phyloP scores from a whole-genome alignment of 116 monocot species.

The Dioscorea cayenensis region DNA sequence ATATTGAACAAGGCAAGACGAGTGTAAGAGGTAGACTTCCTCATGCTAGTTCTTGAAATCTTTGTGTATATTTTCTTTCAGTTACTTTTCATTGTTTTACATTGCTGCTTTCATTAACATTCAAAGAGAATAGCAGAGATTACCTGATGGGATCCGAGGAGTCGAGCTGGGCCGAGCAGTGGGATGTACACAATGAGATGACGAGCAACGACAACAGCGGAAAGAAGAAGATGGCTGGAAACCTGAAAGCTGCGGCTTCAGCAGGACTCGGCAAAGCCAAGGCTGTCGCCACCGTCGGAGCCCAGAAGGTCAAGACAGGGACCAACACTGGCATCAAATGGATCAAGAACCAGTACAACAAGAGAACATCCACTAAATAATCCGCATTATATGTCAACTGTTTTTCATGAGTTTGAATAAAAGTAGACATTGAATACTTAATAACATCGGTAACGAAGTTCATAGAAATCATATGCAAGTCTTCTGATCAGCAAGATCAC shows the following conservation, averaged over 20 bases:
- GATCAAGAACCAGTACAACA: constrained; percentile 73
- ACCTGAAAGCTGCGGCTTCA: constrained; percentile 30
- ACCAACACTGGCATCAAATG: constrained; percentile 54
- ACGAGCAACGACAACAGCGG: not conserved
- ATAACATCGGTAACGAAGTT: too few relatives aligned
- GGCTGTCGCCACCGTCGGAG: constrained; percentile 34
- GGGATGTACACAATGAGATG: constrained; percentile 10
- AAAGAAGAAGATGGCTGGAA: constrained; percentile 29
- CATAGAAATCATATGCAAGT: too few relatives aligned
- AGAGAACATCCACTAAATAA: constrained; percentile 56
- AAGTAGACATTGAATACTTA: too few relatives aligned
- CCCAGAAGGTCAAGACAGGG: constrained; percentile 62
- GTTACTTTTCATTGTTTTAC: not conserved
- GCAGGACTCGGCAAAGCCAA: constrained; percentile 51
- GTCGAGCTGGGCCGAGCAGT: constrained; percentile 46
- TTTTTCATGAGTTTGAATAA: too few relatives aligned
- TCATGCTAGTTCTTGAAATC: too few relatives aligned
- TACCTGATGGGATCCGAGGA: constrained; percentile 25
- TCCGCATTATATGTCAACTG: not conserved
- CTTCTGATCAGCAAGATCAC: too few relatives aligned
- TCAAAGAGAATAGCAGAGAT: not conserved
- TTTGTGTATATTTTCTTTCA: not conserved
- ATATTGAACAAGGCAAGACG: too few relatives aligned
- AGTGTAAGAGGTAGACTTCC: too few relatives aligned
- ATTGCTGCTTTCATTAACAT: not conserved